Evolutionary conservation across 495 filamentous ascomycete genomes (phyloP), one percentile per base, ranked within the genome.

Genomic region (Pyronema domesticum): DNA sequence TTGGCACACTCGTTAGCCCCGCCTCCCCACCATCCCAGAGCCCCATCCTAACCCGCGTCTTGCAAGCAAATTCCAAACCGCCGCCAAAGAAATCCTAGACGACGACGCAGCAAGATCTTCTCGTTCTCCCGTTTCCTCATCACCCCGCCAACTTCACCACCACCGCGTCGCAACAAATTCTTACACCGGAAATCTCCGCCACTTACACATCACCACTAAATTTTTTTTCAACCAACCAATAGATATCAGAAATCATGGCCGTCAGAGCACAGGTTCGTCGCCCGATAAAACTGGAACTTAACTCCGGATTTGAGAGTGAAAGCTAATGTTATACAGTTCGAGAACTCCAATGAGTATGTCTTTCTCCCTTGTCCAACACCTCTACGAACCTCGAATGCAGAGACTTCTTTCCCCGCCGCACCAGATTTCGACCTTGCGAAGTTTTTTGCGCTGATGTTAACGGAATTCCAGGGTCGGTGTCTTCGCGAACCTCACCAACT

Each of bases 311-410:
- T 40, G 13, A 48, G 19, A 48, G 13, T 48, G 13, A 47, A 14
- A 13, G 50, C 39, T 17, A 53, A 53, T 18, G 45, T 37, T 37
- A 57, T 55, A 54, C 59, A 91, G 73, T 98, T 96, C 68, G 91
- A 96, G 72, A 95, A 94, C 73, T 94, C 86, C 59, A 95, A 96
- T 75, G 91, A 96, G 91, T 96, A 70, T 67, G 79, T 73, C 55
- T 37, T 49, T 67, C 63, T 67, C 62, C 60, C 58, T 52, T 55
- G 54, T 23, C 50, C 60, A 60, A 59, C 46, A 59, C 54, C 53
- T 14, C 36, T 45, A 19, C 33, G 30, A 56, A 9, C 17, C 33
- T 57, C 43, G 18, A n/a, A 58, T 53, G 46, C 44, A 37, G 40
- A 14, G 14, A 33, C 6, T 39, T 34, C 33, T 10, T 7, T 15